These are phyloP conservation scores for Yarrowia galli DNA, from an alignment of 1,139 yeast species.

Conservation along the genomic window DNA sequence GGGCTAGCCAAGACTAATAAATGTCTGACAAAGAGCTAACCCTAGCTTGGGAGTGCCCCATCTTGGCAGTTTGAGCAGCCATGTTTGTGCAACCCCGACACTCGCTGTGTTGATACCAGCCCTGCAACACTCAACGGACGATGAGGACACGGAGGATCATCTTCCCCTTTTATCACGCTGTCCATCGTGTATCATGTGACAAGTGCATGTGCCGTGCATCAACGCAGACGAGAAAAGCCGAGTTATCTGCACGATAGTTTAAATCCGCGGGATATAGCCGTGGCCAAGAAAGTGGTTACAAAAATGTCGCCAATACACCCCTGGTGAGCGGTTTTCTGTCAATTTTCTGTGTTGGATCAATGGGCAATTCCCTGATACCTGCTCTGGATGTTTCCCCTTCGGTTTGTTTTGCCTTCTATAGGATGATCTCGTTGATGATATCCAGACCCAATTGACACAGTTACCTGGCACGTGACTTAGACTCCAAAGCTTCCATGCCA, in stretches of 20 bases:
- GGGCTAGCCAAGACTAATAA: conserved; percentile 32
- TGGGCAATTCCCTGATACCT: neutral
- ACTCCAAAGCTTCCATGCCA: conserved; percentile 12
- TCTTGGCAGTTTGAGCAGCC: neutral
- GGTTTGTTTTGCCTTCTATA: neutral
- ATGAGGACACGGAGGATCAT: neutral
- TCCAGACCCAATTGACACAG: neutral
- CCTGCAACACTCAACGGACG: neutral
- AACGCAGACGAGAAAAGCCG: conserved; percentile 30
- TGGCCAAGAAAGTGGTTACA: neutral
- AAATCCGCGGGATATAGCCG: conserved; percentile 35
- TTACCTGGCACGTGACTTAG: conserved; percentile 12
- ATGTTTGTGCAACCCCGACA: neutral
- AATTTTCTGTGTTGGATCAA: too few relatives aligned
- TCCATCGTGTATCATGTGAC: conserved; percentile 30
- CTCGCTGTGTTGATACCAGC: neutral
- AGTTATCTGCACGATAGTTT: conserved; percentile 9
- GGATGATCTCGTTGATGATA: neutral
- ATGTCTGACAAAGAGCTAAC: conserved; percentile 25
- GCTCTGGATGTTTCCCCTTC: neutral
- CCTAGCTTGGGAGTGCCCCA: conserved; percentile 3
- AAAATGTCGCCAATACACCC: neutral
- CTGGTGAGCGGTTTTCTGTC: neutral
- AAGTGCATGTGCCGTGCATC: conserved; percentile 33
- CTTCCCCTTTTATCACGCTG: neutral